These are phyloP conservation scores for Lipomyces orientalis DNA, from an alignment of 805 yeast genomes.

Conservation along the genomic window DNA sequence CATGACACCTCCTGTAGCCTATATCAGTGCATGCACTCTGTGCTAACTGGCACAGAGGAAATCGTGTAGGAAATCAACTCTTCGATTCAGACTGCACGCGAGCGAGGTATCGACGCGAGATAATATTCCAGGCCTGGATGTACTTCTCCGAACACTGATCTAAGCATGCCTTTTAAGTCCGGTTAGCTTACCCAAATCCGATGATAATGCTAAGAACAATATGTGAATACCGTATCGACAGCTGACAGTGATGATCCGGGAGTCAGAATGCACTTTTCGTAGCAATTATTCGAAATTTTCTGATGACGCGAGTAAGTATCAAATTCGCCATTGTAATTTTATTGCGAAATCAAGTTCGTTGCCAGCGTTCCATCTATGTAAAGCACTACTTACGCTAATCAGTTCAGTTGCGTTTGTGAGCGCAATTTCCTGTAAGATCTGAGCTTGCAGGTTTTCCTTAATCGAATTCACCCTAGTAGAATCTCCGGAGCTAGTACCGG, in stretches of 20 bases:
- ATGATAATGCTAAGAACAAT: background rate
- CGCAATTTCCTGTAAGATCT: slow-evolving; percentile 82
- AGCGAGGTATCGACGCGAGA: slow-evolving; percentile 75
- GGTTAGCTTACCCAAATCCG: slow-evolving; percentile 15
- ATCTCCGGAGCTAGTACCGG: background rate
- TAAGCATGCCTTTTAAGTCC: slow-evolving; percentile 56
- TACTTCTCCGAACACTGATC: slow-evolving; percentile 82
- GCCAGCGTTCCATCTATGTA: background rate
- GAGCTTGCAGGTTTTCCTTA: slow-evolving; percentile 68
- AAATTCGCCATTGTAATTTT: background rate
- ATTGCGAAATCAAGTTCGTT: background rate
- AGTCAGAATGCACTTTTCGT: slow-evolving; percentile 70
- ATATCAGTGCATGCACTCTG: background rate
- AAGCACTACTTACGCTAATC: slow-evolving; percentile 55
- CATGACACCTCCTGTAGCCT: background rate
- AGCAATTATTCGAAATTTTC: slow-evolving; percentile 85
- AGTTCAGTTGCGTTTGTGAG: slow-evolving; percentile 89
- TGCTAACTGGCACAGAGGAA: background rate
- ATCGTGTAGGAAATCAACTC: background rate
- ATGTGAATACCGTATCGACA: slow-evolving; percentile 53
- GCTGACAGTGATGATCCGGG: slow-evolving; percentile 60
- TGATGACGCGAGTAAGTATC: slow-evolving; percentile 19
- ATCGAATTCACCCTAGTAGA: slow-evolving; percentile 47
- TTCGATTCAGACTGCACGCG: slow-evolving; percentile 60
- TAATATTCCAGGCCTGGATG: slow-evolving; percentile 87